These are phyloP conservation scores for Sphagnum magellanicum DNA, from an alignment of 228 moss, liverwort and hornwort genomes.

Conservation along the genomic window DNA sequence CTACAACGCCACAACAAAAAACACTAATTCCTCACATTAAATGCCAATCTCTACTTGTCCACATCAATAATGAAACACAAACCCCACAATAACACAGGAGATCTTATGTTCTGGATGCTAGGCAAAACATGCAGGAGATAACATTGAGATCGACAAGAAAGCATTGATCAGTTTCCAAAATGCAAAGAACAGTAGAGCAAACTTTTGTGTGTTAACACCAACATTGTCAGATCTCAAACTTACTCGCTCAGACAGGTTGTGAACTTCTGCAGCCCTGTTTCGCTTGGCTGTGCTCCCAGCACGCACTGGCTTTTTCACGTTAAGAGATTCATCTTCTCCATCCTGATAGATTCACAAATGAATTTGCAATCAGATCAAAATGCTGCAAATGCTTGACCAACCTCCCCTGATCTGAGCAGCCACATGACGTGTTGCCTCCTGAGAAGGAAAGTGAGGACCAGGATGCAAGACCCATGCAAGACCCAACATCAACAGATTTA, in stretches of 20 bases:
- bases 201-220: no score
- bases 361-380: not conserved
- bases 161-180: no score
- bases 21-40: not conserved
- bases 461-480: not conserved
- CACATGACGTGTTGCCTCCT: not conserved
- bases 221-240: slow-evolving; percentile 4
- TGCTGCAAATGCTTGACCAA: not conserved
- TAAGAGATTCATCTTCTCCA: slow-evolving; percentile 75
- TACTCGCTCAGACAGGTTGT: slow-evolving; percentile 92
- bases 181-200: no score
- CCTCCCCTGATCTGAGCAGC: no score
- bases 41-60: no score
- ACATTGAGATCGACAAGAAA: no score
- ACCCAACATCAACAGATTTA: not conserved
- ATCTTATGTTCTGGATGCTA: no score
- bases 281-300: slow-evolving; percentile 58
- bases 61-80: no score
- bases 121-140: no score
- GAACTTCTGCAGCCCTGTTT: slow-evolving; percentile 97
- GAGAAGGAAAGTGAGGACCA: not conserved
- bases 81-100: no score
- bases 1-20: slow-evolving; percentile 16
- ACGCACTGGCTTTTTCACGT: slow-evolving; percentile 58
- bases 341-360: slow-evolving; percentile 30